A percentile compares a stretch with the other conserved stretches of the same genome.
phyloP scores from a whole-genome alignment of 2,329 filamentous ascomycete genomes.

The Cladosporium sp. region DNA sequence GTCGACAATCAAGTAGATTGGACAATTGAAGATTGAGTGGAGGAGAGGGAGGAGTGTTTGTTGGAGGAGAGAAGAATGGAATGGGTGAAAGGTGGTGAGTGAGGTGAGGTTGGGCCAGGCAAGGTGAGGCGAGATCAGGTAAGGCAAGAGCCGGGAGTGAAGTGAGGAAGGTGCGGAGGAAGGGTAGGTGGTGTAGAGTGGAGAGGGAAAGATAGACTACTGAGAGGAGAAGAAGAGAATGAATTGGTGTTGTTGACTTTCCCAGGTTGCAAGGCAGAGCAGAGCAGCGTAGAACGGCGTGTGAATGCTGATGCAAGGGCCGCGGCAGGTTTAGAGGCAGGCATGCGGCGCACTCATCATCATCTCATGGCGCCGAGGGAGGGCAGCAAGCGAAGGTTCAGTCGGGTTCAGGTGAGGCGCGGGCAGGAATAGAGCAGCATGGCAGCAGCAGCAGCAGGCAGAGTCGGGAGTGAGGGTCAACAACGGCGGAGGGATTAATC shows the following conservation, averaged over 20 bases:
- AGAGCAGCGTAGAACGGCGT: too few relatives aligned
- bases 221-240: too few relatives aligned
- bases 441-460: not conserved
- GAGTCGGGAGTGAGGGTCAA: not conserved
- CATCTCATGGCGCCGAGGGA: conserved; percentile 13
- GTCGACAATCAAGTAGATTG: not conserved
- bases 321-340: conserved; percentile 5
- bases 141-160: too few relatives aligned
- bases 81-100: not conserved
- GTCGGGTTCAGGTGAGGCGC: not conserved
- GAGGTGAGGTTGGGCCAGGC: not conserved
- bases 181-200: too few relatives aligned
- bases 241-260: conserved; percentile 6
- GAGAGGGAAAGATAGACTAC: too few relatives aligned
- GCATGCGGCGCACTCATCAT: conserved; percentile 5
- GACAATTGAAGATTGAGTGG: not conserved
- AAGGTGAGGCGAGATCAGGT: not conserved
- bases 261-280: too few relatives aligned
- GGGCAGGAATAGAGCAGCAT: not conserved
- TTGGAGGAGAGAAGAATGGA: not conserved
- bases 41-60: not conserved
- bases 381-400: conserved; percentile 8
- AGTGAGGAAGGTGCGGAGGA: too few relatives aligned
- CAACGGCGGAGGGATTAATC: not conserved
- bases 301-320: conserved; percentile 7